Evolutionary conservation across 2,329 filamentous ascomycete species (phyloP), one percentile per base, ranked within the genome.

Genomic region (Penicillium sp.): DNA sequence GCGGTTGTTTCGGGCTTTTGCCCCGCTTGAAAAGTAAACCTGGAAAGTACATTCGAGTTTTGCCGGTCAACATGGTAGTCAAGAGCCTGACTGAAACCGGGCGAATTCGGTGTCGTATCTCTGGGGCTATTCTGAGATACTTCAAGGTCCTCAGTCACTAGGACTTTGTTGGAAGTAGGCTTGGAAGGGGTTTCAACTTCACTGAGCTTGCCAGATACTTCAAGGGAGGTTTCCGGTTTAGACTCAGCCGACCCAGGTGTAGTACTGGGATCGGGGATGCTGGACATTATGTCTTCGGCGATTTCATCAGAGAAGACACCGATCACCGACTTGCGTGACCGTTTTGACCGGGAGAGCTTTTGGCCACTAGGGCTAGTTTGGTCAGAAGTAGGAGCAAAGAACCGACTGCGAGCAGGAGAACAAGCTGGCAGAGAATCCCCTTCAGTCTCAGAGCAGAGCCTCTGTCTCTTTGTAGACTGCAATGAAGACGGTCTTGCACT

Each of bases 271-370:
- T 80, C 74, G 9, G 75, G 70, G 38, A 81, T 66, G 50, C 70
- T 73, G 4, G 76, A 67, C 71, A 81, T 78, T 8, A 77, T 77
- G 31, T 80, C 77, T 56, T 81, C 78, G 27, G 79, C 72, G 5
- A 77, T 72, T 58, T 82, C 79, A 61, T 83, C 81, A 1, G 80
- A 82, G 62, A 78, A 82, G 5, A 83, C 76, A 25, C 74, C 76
- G 53, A 82, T 68, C 9, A 71, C 70, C 15, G 75, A 72, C 52
- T 75, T 74, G 51, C 75, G 77, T 21, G 69, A 65, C 60, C 74
- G 75, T 57, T 75, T 78, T 18, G 55, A 74, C 40, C 68, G 67
- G 37, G 58, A 65, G 40, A 65, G 61, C 60, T 71, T 75, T 50
- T 65, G 66, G 15, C 69, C 68, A 39, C 70, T 75, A 25, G 77